A percentile compares a stretch with the other conserved stretches of the same genome.
Evolutionary conservation across 208 protist genomes (phyloP).

Genomic region (Trypanosoma avium): DNA sequence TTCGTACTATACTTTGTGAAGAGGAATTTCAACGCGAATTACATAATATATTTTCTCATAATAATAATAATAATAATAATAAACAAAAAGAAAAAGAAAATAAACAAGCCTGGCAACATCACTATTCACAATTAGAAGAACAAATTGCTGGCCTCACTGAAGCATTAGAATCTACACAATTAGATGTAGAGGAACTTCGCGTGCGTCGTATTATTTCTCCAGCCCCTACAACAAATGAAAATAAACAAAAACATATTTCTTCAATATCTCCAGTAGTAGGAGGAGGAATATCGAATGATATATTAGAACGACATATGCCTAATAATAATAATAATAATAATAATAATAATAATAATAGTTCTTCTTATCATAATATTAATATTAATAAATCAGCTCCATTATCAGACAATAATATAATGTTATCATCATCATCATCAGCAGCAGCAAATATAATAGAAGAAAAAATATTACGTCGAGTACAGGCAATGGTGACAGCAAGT

Average conservation of each 20-base stretch:
- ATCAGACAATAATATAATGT: too few species aligned
- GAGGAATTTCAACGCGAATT: constrained; percentile 40
- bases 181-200: constrained; percentile 23
- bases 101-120: constrained; percentile 27
- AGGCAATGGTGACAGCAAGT: neutral
- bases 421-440: too few species aligned
- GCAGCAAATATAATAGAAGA: constrained; percentile 4
- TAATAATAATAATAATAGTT: too few species aligned
- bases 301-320: too few species aligned
- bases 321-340: too few species aligned
- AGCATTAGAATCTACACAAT: constrained; percentile 10
- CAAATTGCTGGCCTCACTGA: neutral
- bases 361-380: too few species aligned
- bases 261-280: too few species aligned
- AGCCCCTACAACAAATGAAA: neutral
- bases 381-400: too few species aligned
- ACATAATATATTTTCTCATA: constrained; percentile 9
- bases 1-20: constrained; percentile 43
- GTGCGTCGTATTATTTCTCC: constrained; percentile 7
- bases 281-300: too few species aligned
- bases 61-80: constrained; percentile 25
- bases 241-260: too few species aligned
- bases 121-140: constrained; percentile 30
- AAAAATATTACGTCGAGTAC: constrained; percentile 12
- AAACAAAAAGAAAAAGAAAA: constrained; percentile 29